phyloP scores from a whole-genome alignment of 2,329 filamentous ascomycete genomes.

The Pyrenophora seminiperda region DNA sequence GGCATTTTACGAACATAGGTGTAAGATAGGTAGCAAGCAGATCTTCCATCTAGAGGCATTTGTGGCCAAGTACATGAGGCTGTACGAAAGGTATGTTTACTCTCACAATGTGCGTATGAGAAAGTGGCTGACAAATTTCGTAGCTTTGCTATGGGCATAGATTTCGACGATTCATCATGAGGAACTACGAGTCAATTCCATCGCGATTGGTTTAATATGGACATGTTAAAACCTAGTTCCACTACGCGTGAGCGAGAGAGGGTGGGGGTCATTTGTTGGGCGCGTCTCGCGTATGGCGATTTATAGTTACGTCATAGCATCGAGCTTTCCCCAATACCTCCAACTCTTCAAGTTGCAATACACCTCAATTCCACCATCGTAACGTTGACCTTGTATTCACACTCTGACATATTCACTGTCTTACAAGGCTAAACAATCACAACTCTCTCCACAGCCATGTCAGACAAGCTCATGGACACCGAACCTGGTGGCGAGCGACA shows the following conservation, averaged over 20 bases:
- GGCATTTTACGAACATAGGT: conserved; percentile 94
- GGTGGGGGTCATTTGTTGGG: conserved; percentile 9
- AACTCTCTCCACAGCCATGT: conserved; percentile 47
- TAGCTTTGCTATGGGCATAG: conserved; percentile 71
- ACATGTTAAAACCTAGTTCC: background rate
- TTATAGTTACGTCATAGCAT: conserved; percentile 17
- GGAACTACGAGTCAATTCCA: background rate
- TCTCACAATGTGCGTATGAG: background rate
- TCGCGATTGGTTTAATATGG: background rate
- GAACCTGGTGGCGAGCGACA: conserved; percentile 62
- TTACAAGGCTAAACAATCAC: background rate
- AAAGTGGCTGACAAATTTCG: conserved; percentile 1
- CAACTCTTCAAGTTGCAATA: conserved; percentile 9
- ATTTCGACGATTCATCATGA: conserved; percentile 49
- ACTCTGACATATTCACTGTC: background rate
- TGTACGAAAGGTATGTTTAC: conserved; percentile 78
- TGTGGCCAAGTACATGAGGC: conserved; percentile 97
- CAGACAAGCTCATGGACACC: conserved; percentile 62
- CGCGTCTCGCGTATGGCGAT: conserved; percentile 11
- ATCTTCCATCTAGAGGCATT: conserved; percentile 99
- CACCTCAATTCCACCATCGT: conserved; percentile 3
- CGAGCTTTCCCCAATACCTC: conserved; percentile 12
- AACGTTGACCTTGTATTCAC: background rate
- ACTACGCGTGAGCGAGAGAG: conserved; percentile 1
- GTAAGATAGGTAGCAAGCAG: conserved; percentile 88